A percentile compares a stretch with the other conserved stretches of the same genome.
Evolutionary conservation across 495 filamentous ascomycete genomes (phyloP).

Genomic region (Hypoxylon fragiforme): DNA sequence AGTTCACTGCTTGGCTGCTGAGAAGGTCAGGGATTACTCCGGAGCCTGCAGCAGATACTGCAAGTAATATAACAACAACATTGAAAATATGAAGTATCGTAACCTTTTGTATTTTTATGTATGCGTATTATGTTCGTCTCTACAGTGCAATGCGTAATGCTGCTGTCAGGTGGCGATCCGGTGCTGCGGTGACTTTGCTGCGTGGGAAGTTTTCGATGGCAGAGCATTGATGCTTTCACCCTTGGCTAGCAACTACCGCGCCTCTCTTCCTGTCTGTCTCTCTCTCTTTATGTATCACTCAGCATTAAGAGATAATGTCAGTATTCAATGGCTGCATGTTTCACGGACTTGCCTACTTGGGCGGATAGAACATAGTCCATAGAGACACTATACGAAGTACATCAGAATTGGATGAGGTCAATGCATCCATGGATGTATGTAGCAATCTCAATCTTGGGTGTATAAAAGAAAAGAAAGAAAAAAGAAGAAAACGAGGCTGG

Average conservation of each 20-base stretch:
- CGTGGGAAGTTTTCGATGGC: no score
- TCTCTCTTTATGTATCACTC: no score
- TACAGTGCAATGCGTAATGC: slow-evolving; percentile 11
- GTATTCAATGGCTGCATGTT: neutral
- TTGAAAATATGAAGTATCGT: slow-evolving; percentile 13
- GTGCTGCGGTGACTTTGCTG: slow-evolving; percentile 18
- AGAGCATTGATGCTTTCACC: slow-evolving; percentile 1
- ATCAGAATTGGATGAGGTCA: slow-evolving; percentile 9
- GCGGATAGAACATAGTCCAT: slow-evolving; percentile 7
- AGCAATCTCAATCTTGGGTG: no score
- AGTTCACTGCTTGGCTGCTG: slow-evolving; percentile 36
- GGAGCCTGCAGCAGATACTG: slow-evolving; percentile 28
- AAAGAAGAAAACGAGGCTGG: no score
- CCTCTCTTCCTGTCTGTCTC: neutral
- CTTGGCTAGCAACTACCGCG: slow-evolving; percentile 3
- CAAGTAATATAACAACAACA: slow-evolving; percentile 31
- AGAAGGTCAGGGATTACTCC: slow-evolving; percentile 28
- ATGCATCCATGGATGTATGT: slow-evolving; percentile 15
- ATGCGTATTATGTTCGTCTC: slow-evolving; percentile 7
- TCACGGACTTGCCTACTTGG: slow-evolving; percentile 21
- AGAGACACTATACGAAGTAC: slow-evolving; percentile 5
- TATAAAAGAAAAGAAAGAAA: no score
- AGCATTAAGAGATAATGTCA: no score
- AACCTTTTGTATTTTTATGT: slow-evolving; percentile 11
- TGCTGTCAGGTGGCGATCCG: slow-evolving; percentile 29